Percentiles rank a stretch among this genome's conserved stretches.
These are phyloP conservation scores for Lentinula aciculospora DNA, from an alignment of 768 basidiomycete genomes.

Conservation along the genomic window DNA sequence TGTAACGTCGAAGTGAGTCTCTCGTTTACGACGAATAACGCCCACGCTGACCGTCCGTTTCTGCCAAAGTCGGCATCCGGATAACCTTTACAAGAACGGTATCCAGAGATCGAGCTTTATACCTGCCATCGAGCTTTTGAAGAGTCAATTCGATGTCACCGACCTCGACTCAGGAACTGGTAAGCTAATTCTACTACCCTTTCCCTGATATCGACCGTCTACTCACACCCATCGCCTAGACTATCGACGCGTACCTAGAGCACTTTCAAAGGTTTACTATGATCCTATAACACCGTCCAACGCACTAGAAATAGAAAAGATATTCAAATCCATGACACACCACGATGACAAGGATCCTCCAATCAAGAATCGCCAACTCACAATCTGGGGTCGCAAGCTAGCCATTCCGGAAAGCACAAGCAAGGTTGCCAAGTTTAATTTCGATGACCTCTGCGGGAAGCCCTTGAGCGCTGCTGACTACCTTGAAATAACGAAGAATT, in stretches of 20 bases:
- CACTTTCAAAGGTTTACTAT: constrained; percentile 92
- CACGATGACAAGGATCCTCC: constrained; percentile 50
- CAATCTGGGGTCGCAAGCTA: constrained; percentile 89
- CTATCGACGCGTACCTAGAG: constrained; percentile 90
- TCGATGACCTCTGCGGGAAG: constrained; percentile 80
- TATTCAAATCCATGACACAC: constrained; percentile 71
- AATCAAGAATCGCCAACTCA: constrained; percentile 55
- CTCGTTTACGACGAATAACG: background rate
- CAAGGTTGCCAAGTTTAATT: constrained; percentile 80
- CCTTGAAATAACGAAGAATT: constrained; percentile 84
- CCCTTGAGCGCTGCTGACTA: constrained; percentile 95
- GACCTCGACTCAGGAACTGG: constrained; percentile 96
- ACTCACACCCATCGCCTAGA: constrained; percentile 39
- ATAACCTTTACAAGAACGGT: constrained; percentile 97
- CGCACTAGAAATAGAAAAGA: constrained; percentile 66
- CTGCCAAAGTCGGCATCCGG: constrained; percentile 79
- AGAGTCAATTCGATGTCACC: constrained; percentile 78
- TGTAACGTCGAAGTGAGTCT: constrained; percentile 93
- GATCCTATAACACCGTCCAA: constrained; percentile 69
- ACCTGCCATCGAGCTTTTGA: constrained; percentile 91
- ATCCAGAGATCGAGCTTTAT: constrained; percentile 94
- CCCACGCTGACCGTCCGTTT: constrained; percentile 2
- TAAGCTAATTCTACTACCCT: constrained; percentile 25
- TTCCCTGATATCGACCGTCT: background rate
- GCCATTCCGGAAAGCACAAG: constrained; percentile 74